A percentile compares a stretch with the other conserved stretches of the same genome.
These are phyloP conservation scores for Candida smagusa DNA, from an alignment of 1,139 yeast species.

Conservation along the genomic window DNA sequence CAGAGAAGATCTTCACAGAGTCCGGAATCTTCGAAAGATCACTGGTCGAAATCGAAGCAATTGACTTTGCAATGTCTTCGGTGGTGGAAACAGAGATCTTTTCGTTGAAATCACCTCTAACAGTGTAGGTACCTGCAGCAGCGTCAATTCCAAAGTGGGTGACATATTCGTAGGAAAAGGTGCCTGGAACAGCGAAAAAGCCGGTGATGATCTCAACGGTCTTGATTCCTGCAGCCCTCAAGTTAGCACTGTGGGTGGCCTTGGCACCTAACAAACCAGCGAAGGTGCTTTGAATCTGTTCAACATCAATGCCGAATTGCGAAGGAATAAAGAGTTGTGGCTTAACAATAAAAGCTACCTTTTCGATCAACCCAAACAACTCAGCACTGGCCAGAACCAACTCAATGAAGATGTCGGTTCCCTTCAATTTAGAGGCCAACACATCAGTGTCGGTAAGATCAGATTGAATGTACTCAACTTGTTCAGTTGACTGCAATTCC, in stretches of 20 bases:
- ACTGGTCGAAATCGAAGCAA: slow-evolving; percentile 32
- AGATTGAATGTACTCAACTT: slow-evolving; percentile 38
- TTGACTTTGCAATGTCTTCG: slow-evolving; percentile 45
- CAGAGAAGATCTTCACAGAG: slow-evolving; percentile 43
- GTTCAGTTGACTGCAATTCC: slow-evolving; percentile 31
- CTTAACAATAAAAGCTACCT: slow-evolving; percentile 35
- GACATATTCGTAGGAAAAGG: slow-evolving; percentile 31
- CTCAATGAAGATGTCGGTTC: slow-evolving; percentile 51
- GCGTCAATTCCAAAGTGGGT: slow-evolving; percentile 39
- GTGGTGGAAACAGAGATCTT: slow-evolving; percentile 32
- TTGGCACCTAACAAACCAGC: slow-evolving; percentile 40
- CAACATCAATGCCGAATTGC: slow-evolving; percentile 54
- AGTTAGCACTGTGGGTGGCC: slow-evolving; percentile 32
- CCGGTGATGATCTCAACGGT: slow-evolving; percentile 47
- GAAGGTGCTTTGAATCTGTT: slow-evolving; percentile 18
- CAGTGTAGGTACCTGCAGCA: slow-evolving; percentile 30
- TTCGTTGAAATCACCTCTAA: slow-evolving; percentile 41
- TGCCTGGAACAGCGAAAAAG: slow-evolving; percentile 42
- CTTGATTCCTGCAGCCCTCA: slow-evolving; percentile 48
- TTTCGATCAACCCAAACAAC: slow-evolving; percentile 22
- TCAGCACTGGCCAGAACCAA: slow-evolving; percentile 29
- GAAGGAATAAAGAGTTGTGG: slow-evolving; percentile 60
- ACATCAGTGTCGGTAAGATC: slow-evolving; percentile 23
- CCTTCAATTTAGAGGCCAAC: slow-evolving; percentile 35
- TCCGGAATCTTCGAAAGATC: slow-evolving; percentile 44